Evolutionary conservation across 108 stramenopile species (phyloP), one percentile per base, ranked within the genome.

Genomic region (Conticribra guillardii): DNA sequence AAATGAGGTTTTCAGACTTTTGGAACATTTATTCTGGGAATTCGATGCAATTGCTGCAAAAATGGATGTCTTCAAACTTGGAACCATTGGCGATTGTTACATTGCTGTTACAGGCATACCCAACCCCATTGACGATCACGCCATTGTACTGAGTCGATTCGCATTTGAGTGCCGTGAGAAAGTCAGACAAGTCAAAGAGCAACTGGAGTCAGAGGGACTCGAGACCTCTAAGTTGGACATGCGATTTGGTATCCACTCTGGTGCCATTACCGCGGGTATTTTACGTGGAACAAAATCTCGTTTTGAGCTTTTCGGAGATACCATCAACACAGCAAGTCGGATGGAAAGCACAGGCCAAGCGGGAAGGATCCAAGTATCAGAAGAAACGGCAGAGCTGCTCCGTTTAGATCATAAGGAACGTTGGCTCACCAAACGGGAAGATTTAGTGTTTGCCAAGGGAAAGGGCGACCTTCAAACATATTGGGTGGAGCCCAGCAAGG

Each of bases 51-150:
- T 84, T 29, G 85, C 85, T 5, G 59, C 46, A 11, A 55, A 0
- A 21, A 70, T 50, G 46, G 67, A 79, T 29, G 69, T 79, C 14
- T 79, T 79, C 71, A 79, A 79, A 51, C 71, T 79, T 17, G 79
- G 79, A 41, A 79, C 79, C n/a, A 79, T 79, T 33, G 79, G 84
- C 9, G 85, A 85, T 50, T 83, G 82, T 34, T 85, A 85, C 75
- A 82, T 85, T 58, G 85, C 85, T 28, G 85, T 85, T 0, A 82
- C 78, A 4, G 85, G 85, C 50, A 74, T 85, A 47, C 85, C 85
- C 11, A 65, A 85, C 7, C 85, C 82, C 48, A 71, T 76, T 1
- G 71, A 76, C 3, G 82, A 83, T 45, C 82, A 85, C 24, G 85
- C 85, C 51, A 67, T 73, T 14, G 47, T 82, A 4, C 59, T 85